Evolutionary conservation across 169 alveolate genomes (phyloP).

Genomic region (Neospora caninum): DNA sequence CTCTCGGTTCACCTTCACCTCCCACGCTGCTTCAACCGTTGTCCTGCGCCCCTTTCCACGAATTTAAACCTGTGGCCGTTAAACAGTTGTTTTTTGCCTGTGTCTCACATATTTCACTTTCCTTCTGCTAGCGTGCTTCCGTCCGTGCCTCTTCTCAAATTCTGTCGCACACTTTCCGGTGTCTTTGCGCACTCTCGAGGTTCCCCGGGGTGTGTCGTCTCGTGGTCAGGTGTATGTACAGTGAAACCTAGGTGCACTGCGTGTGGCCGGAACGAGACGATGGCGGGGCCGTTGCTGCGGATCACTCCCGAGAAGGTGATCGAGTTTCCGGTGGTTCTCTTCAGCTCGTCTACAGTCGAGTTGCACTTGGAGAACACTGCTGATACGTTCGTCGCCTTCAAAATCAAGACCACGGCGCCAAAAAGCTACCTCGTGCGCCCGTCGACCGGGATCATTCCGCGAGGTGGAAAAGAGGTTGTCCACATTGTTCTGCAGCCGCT

Average conservation of each 20-base stretch:
- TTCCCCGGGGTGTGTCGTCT: too few species aligned
- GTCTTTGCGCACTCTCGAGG: too few species aligned
- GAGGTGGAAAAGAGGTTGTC: slow-evolving; percentile 29
- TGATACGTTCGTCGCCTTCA: slow-evolving; percentile 71
- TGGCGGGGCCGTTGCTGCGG: slow-evolving; percentile 65
- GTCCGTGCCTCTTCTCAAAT: too few species aligned
- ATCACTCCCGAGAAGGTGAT: slow-evolving; percentile 73
- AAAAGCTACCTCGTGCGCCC: slow-evolving; percentile 76
- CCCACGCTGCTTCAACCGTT: too few species aligned
- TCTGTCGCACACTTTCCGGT: too few species aligned
- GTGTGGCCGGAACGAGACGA: background rate
- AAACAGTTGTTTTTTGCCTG: too few species aligned
- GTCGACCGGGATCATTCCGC: slow-evolving; percentile 60
- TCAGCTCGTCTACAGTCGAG: slow-evolving; percentile 67
- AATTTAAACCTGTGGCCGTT: too few species aligned
- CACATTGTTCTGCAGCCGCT: slow-evolving; percentile 72
- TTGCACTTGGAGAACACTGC: slow-evolving; percentile 70
- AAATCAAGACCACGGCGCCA: slow-evolving; percentile 78
- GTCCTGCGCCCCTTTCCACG: too few species aligned
- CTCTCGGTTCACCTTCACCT: too few species aligned
- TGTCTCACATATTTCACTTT: too few species aligned
- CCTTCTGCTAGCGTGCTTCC: too few species aligned
- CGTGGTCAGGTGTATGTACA: too few species aligned
- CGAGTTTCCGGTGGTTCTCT: slow-evolving; percentile 72
- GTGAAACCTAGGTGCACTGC: background rate